Conservation (phyloP, 1,284 basidiomycete genomes). For the Sporisorium exsertum region DNA sequence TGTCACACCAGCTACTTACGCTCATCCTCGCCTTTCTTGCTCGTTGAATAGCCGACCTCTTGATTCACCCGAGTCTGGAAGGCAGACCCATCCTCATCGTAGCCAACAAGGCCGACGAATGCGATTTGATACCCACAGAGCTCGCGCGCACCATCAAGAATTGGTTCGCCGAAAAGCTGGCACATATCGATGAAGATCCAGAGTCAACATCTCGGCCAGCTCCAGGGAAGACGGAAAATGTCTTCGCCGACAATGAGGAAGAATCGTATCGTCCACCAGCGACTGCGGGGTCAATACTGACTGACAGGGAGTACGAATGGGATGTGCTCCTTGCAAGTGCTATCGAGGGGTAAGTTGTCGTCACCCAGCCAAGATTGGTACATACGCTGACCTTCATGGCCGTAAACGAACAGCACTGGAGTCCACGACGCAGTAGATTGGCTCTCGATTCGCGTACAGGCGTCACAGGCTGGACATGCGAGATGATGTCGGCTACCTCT, state of each 20-base stretch:
- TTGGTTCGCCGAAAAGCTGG: constrained; percentile 38
- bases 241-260: constrained; percentile 38
- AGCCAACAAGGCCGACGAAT: constrained; percentile 37
- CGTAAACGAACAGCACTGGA: constrained; percentile 17
- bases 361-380: neutral
- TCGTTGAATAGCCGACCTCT: constrained; percentile 15
- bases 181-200: constrained; percentile 20
- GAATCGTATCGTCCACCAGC: constrained; percentile 13
- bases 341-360: constrained; percentile 34
- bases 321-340: constrained; percentile 38
- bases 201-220: neutral
- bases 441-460: constrained; percentile 36
- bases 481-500: constrained; percentile 4
- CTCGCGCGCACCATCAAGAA: constrained; percentile 22
- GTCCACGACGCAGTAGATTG: constrained; percentile 41
- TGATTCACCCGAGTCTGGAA: constrained; percentile 44
- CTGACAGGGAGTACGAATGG: constrained; percentile 41
- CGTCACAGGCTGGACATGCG: constrained; percentile 7
- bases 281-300: constrained; percentile 14
- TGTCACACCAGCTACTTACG: neutral
- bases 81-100: constrained; percentile 35
- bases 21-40: neutral
- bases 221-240: constrained; percentile 3
- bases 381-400: neutral
- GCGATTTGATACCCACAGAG: constrained; percentile 25